Evolutionary conservation across 768 basidiomycete species (phyloP), one percentile per base, ranked within the genome.

Genomic region (Boletus speciosus): DNA sequence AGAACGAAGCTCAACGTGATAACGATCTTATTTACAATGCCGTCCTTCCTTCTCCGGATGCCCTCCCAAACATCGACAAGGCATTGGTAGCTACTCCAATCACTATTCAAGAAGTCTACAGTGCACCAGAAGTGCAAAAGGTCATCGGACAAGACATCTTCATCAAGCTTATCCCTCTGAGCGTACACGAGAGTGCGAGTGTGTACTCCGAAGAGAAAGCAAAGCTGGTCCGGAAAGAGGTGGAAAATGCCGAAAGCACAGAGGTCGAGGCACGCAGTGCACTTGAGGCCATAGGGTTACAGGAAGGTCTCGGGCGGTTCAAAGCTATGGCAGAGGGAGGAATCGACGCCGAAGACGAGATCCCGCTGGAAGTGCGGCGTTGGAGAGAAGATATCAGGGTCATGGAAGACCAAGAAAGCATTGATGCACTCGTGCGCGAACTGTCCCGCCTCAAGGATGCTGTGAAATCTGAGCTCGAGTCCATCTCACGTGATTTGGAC

Each of bases 181-280:
- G 89, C 61, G 93, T 99, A 6, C 95, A 98, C 67, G 95, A 98
- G 73, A 90, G 90, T 58, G 96, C 96, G 14, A 90, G 88, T 54
- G 85, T 99, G 14, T 99, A 99, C 70, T 96, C 93, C 1, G 97
- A 99, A 71, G 97, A 99, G 74, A 98, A 98, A 74, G 97, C 96
- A 21, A 98, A 99, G 71, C 67, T 91, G 27, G 93, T 94, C 8
- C 80, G 97, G 38, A 83, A 78, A 6, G 94, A 98, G 68, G 90
- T 88, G 8, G 96, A 98, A 75, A 83, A 84, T 49, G 87, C 85
- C 0, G 95, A 98, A 58, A 75, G 82, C 23, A 86, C 88, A 0
- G 93, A 97, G 65, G 87, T 78, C 6, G 91, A 95, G 68, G 81
- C 82, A 34, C 76, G 83, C 58, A 89, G 89, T 44, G 84, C 85